Evolutionary conservation across 495 filamentous ascomycete genomes (phyloP), one percentile per base, ranked within the genome.

Genomic region (Usnea hakonensis): DNA sequence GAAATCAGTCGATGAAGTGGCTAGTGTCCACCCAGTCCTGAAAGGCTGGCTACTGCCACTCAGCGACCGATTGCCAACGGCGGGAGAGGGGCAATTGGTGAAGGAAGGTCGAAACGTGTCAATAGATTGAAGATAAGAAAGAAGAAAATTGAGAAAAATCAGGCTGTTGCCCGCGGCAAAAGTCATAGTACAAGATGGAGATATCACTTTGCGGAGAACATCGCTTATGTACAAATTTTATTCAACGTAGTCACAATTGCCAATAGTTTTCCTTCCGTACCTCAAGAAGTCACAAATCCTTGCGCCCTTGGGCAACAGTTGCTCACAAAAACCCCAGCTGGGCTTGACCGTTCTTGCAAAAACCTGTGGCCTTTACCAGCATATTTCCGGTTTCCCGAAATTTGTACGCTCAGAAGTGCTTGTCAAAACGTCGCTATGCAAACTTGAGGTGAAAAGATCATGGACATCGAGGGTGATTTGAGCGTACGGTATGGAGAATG

Each of bases 151-250:
- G 26, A 30, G 46, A 30, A 50, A 14, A 26, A 50, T 23, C 26
- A 30, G 46, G 8, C 28, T 11, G 17, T 50, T 3, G 23, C 26
- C 23, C 26, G 21, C 26, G 13, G 13, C 46, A 28, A 23, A 50
- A 13, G 30, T 50, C 46, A 50, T 5, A 50, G 26, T 30, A 50
- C 21, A 26, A 30, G 32, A 16, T 23, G 33, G 35, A 37, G 35
- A 26, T 19, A 43, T 35, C 40, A 35, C 58, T 41, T 26, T 54
- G 46, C 35, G n/a, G n/a, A 58, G 3, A 36, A 61, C 2, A 32
- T 37, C 37, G 4, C 26, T n/a, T 61, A 61, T 54, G 58, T 61
- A 61, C 58, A 61, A 30, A 61, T 36, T 35, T 40, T 52, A 32
- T 38, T 41, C 35, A 52, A 38, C 58, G 38, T 37, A 41, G 23